These are phyloP conservation scores for Naganishia vishniacii DNA, from an alignment of 768 basidiomycete species.

Conservation along the genomic window DNA sequence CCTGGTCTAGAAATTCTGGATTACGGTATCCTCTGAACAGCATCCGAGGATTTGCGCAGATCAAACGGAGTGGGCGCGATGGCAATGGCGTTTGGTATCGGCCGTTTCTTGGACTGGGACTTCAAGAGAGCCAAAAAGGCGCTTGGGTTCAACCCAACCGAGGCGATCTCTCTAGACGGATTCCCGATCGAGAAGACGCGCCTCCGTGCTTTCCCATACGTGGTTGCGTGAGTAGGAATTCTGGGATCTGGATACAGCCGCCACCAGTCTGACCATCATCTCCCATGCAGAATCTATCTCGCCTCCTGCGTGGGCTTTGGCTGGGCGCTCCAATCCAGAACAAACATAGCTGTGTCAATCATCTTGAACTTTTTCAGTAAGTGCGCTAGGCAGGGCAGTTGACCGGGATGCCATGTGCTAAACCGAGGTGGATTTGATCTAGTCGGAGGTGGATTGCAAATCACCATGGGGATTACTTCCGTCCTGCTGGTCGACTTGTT, in stretches of 20 bases:
- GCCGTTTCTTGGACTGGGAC: conserved; percentile 63
- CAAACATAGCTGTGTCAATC: conserved; percentile 42
- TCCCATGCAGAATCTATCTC: conserved; percentile 33
- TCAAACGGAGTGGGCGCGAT: conserved; percentile 68
- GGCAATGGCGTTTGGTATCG: conserved; percentile 58
- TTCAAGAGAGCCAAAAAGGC: conserved; percentile 53
- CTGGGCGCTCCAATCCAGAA: conserved; percentile 41
- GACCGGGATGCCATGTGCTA: too few relatives aligned
- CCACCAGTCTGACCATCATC: neutral
- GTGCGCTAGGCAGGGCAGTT: too few relatives aligned
- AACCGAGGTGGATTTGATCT: too few relatives aligned
- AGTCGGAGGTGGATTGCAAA: conserved; percentile 25
- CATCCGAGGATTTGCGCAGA: too few relatives aligned
- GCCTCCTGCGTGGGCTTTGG: conserved; percentile 38
- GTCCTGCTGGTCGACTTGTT: conserved; percentile 45
- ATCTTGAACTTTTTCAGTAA: conserved; percentile 43
- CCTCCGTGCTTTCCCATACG: conserved; percentile 32
- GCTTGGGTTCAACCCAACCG: conserved; percentile 31
- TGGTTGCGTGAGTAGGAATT: conserved; percentile 31
- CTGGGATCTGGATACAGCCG: too few relatives aligned
- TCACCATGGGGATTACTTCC: conserved; percentile 18
- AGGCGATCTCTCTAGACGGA: conserved; percentile 29
- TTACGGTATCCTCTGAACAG: neutral
- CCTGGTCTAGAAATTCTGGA: neutral
- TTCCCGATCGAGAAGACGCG: conserved; percentile 37